Conservation (phyloP, 2,329 filamentous ascomycete species). For the Incumbomyces lentus region DNA sequence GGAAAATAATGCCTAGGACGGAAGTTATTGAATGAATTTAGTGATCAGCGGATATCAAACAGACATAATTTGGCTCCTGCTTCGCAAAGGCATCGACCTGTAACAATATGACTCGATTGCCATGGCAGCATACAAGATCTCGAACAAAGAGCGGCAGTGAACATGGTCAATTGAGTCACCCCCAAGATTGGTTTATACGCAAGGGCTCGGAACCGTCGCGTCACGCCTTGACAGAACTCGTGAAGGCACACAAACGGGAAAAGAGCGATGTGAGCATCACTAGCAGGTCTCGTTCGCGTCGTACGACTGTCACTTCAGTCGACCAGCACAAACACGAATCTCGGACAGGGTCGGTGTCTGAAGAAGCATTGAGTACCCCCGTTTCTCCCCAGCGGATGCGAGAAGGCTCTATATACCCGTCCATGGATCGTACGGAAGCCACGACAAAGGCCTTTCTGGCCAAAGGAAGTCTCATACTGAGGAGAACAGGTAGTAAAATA, state of each 20-base stretch:
- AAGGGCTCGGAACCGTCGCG: conserved; percentile 13
- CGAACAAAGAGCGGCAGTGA: conserved; percentile 10
- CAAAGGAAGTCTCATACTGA: conserved; percentile 37
- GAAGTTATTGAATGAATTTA: too few relatives aligned
- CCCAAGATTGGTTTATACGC: conserved; percentile 17
- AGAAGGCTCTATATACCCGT: conserved; percentile 4
- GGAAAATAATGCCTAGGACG: too few relatives aligned
- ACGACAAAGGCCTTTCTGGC: conserved; percentile 32
- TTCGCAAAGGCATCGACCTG: too few relatives aligned
- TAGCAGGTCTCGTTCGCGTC: conserved; percentile 11
- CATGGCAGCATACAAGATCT: conserved; percentile 1
- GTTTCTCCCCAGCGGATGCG: background rate
- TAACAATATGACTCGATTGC: conserved; percentile 2
- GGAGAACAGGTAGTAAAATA: conserved; percentile 38
- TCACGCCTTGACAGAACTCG: conserved; percentile 15
- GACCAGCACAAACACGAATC: conserved; percentile 1
- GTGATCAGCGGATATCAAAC: too few relatives aligned
- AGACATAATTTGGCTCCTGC: too few relatives aligned
- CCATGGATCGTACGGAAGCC: conserved; percentile 11
- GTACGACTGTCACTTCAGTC: conserved; percentile 14
- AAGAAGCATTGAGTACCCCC: background rate
- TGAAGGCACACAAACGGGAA: conserved; percentile 12
- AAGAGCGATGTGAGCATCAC: conserved; percentile 6
- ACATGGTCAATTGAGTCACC: conserved; percentile 10
- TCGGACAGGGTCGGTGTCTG: conserved; percentile 1